These are phyloP conservation scores for Mallotus repandus DNA, from an alignment of 441 rosid species.

Conservation along the genomic window DNA sequence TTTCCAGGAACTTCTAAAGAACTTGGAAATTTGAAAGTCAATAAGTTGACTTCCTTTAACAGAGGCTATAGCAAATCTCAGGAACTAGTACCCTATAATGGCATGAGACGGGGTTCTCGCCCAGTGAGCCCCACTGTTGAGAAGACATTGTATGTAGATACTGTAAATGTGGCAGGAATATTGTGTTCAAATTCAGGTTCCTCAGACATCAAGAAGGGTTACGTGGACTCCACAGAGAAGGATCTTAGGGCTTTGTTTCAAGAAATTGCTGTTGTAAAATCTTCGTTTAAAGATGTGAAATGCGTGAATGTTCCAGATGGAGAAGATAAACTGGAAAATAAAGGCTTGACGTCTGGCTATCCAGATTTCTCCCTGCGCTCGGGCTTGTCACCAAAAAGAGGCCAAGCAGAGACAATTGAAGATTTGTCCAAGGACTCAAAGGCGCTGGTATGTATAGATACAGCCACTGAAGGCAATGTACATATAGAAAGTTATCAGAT, in stretches of 20 bases:
- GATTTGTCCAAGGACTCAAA: conserved; percentile 33
- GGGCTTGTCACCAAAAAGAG: conserved; percentile 19
- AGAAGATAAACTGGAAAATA: conserved; percentile 13
- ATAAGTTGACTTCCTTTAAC: conserved; percentile 32
- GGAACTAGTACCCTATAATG: conserved; percentile 44
- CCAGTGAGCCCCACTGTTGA: conserved; percentile 50
- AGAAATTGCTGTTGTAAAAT: conserved; percentile 19
- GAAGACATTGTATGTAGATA: conserved; percentile 61
- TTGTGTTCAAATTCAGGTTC: conserved; percentile 29
- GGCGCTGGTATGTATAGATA: conserved; percentile 34
- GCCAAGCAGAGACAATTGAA: conserved; percentile 21
- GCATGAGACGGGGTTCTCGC: conserved; percentile 33
- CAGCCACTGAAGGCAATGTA: conserved; percentile 27
- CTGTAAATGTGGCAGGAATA: conserved; percentile 34
- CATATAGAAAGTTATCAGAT: conserved; percentile 24
- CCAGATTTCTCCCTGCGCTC: conserved; percentile 23
- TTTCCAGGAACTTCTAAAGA: conserved; percentile 57
- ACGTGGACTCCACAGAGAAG: conserved; percentile 20
- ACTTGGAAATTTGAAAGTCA: conserved; percentile 38
- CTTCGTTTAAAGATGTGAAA: conserved; percentile 27
- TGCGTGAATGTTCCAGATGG: conserved; percentile 12
- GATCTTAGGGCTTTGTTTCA: conserved; percentile 22
- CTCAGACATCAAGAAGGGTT: conserved; percentile 29
- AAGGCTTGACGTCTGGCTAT: conserved; percentile 11
- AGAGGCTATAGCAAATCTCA: conserved; percentile 57